These are phyloP conservation scores for Plantago major DNA, from an alignment of 257 asterid species.

Conservation along the genomic window DNA sequence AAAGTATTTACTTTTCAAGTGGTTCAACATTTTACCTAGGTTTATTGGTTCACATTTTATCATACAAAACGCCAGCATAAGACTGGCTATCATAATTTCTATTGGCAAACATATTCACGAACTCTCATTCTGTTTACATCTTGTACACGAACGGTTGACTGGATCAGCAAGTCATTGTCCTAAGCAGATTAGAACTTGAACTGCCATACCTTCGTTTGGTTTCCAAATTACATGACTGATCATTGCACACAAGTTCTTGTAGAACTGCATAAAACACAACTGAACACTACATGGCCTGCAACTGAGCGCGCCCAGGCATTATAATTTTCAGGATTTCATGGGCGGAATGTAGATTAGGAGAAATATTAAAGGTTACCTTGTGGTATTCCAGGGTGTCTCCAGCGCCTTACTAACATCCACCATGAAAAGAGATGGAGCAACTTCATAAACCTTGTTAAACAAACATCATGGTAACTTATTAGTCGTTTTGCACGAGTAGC, in stretches of 20 bases:
- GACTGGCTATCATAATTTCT: too few species aligned
- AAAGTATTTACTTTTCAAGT: too few species aligned
- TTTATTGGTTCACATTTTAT: too few species aligned
- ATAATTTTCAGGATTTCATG: background rate
- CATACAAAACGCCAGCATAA: too few species aligned
- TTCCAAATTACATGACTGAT: conserved; percentile 66
- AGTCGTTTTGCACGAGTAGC: background rate
- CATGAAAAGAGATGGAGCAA: conserved; percentile 89
- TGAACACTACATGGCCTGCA: background rate
- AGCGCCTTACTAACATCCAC: conserved; percentile 93
- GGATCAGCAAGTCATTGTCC: conserved; percentile 58
- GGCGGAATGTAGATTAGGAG: background rate
- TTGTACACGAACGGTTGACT: background rate
- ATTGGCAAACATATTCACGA: background rate
- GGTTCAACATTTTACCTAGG: too few species aligned
- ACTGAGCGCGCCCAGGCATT: background rate
- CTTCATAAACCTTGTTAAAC: conserved; percentile 62
- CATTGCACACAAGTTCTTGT: conserved; percentile 60
- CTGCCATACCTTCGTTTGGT: conserved; percentile 45
- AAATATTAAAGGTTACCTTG: conserved; percentile 39
- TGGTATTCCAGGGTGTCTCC: conserved; percentile 95
- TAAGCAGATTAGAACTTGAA: conserved; percentile 33
- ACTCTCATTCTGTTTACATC: background rate
- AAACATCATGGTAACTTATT: background rate
- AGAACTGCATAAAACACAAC: conserved; percentile 52